These are phyloP conservation scores for Fusarium hainanense DNA, from an alignment of 2,329 filamentous ascomycete species.

Conservation along the genomic window DNA sequence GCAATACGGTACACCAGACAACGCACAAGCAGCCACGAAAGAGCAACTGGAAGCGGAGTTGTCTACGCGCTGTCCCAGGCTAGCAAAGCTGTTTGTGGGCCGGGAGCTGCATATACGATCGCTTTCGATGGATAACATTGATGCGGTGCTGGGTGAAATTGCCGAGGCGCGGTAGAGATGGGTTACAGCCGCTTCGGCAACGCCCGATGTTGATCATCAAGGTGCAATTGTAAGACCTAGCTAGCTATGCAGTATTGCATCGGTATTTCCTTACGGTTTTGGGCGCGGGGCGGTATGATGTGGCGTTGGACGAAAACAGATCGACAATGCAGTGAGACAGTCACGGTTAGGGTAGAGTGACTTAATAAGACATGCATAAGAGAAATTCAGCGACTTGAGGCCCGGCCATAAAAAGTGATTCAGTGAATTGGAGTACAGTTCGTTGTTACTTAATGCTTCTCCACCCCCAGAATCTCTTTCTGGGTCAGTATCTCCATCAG, in stretches of 20 bases:
- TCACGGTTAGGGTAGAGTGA: neutral
- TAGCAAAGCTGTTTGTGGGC: conserved; percentile 7
- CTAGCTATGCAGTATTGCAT: neutral
- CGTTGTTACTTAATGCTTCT: neutral
- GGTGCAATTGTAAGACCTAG: neutral
- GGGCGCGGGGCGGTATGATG: neutral
- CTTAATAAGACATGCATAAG: neutral
- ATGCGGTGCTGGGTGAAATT: conserved; percentile 17
- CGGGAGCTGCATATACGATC: conserved; percentile 14
- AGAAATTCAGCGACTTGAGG: neutral
- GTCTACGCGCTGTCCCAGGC: neutral
- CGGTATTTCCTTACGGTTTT: neutral
- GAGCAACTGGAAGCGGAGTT: conserved; percentile 4
- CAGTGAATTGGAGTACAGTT: fast-evolving
- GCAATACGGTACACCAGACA: conserved; percentile 10
- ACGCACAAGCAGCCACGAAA: neutral
- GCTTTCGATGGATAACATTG: conserved; percentile 21
- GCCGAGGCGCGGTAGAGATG: neutral
- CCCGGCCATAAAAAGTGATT: neutral
- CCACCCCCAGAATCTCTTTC: fast-evolving
- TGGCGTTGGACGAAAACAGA: neutral
- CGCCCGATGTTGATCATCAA: neutral
- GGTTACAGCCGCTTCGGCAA: neutral
- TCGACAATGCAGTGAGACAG: conserved; percentile 10
- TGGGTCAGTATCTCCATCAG: neutral